A percentile compares a stretch with the other conserved stretches of the same genome.
phyloP scores from a whole-genome alignment of 2,329 filamentous ascomycete species.

The Alternaria consortialis region DNA sequence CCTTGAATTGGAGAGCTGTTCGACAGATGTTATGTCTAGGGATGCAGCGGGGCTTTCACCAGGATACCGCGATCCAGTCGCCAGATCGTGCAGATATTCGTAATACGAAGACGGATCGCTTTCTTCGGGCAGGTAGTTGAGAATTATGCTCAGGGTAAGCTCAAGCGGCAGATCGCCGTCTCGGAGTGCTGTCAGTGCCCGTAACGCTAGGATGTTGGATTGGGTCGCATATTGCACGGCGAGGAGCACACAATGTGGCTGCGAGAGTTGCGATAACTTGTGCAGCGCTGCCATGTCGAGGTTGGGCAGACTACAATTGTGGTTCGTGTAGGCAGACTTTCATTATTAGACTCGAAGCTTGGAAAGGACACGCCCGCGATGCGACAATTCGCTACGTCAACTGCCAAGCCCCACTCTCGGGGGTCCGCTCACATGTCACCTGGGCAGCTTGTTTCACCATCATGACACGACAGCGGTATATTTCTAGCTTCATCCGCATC shows the following conservation, averaged over 20 bases:
- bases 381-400: constrained; percentile 28
- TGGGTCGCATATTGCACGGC: constrained; percentile 74
- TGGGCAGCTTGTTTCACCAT: not conserved
- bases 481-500: not conserved
- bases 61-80: constrained; percentile 57
- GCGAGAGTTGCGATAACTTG: constrained; percentile 59
- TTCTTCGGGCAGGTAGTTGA: constrained; percentile 80
- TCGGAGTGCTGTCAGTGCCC: constrained; percentile 66
- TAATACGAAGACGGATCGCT: constrained; percentile 70
- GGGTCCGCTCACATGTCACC: constrained; percentile 16
- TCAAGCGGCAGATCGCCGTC: constrained; percentile 68
- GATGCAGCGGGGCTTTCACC: constrained; percentile 45
- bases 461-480: not conserved
- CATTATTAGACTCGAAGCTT: constrained; percentile 4
- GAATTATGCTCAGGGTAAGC: constrained; percentile 74
- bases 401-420: constrained; percentile 26
- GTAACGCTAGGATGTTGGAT: constrained; percentile 70
- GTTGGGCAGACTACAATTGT: not conserved
- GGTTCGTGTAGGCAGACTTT: not conserved
- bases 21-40: constrained; percentile 66
- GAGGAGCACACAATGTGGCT: constrained; percentile 75
- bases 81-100: constrained; percentile 67
- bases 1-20: constrained; percentile 68
- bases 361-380: constrained; percentile 24
- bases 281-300: constrained; percentile 38